Conservation (phyloP, 345 rosid species). For the Barbarea vulgaris region DNA sequence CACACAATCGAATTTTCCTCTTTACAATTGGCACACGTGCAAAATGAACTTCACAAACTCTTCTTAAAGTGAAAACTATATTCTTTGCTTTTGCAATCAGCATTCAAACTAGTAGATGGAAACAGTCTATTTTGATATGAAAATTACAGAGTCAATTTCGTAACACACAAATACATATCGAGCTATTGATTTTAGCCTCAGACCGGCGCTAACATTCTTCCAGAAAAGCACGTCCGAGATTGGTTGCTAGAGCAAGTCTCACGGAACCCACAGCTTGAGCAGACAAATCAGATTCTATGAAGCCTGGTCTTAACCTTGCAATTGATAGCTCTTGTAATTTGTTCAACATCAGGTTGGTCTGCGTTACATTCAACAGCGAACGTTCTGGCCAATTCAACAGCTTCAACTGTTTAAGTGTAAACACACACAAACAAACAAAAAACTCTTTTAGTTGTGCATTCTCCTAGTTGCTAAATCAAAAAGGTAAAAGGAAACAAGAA, state of each 20-base stretch:
- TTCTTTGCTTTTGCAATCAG: neutral
- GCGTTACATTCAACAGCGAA: slow-evolving; percentile 64
- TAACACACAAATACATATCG: neutral
- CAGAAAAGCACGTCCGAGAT: slow-evolving; percentile 80
- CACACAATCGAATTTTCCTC: neutral
- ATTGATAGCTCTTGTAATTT: slow-evolving; percentile 80
- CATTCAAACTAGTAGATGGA: neutral
- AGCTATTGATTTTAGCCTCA: neutral
- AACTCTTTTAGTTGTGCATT: neutral
- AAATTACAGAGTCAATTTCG: neutral
- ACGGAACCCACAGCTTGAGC: slow-evolving; percentile 64
- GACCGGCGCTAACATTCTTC: slow-evolving; percentile 49
- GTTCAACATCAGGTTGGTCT: slow-evolving; percentile 75
- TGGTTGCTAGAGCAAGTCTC: slow-evolving; percentile 79
- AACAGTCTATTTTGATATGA: neutral
- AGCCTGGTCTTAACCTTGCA: slow-evolving; percentile 74
- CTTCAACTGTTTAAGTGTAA: slow-evolving; percentile 81
- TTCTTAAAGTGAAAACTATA: neutral
- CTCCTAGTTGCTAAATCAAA: neutral
- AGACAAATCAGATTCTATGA: slow-evolving; percentile 62
- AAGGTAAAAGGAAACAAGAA: neutral
- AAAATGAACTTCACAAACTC: neutral
- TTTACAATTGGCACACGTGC: neutral
- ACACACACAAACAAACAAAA: neutral
- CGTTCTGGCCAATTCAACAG: slow-evolving; percentile 74